Conservation (phyloP, 1,284 basidiomycete species). For the Pyrrhoderma noxium region DNA sequence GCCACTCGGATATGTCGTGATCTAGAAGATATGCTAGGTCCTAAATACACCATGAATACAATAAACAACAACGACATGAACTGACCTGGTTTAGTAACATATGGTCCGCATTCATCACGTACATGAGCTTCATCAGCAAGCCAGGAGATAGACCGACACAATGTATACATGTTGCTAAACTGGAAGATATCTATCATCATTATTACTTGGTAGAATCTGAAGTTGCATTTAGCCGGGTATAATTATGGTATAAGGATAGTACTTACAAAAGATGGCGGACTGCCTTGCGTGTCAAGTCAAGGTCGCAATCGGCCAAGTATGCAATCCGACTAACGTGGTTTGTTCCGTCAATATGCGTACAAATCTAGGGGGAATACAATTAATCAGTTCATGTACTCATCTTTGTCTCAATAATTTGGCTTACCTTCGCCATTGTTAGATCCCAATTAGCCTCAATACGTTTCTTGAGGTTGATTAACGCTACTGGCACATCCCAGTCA, state of each 20-base stretch:
- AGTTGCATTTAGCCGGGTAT: too few species aligned
- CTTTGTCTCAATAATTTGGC: conserved; percentile 6
- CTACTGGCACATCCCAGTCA: conserved; percentile 94
- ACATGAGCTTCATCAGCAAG: conserved; percentile 79
- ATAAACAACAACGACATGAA: not conserved
- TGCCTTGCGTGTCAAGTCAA: conserved; percentile 77
- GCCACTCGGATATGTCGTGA: conserved; percentile 64
- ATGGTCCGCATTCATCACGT: conserved; percentile 81
- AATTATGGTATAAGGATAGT: not conserved
- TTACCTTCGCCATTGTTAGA: conserved; percentile 82
- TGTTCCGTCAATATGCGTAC: conserved; percentile 79
- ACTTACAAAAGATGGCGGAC: conserved; percentile 87
- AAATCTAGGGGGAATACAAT: too few species aligned
- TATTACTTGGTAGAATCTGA: conserved; percentile 90
- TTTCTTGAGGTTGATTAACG: conserved; percentile 77
- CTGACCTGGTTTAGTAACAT: conserved; percentile 73
- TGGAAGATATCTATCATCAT: conserved; percentile 97
- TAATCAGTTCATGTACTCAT: not conserved
- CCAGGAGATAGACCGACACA: conserved; percentile 79
- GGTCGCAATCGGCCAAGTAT: conserved; percentile 85
- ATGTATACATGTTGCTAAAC: conserved; percentile 95
- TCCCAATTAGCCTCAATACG: conserved; percentile 93
- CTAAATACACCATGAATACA: not conserved
- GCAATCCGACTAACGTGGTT: conserved; percentile 91
- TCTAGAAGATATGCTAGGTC: conserved; percentile 29